Percentiles rank a stretch among this genome's conserved stretches.
Conservation (phyloP, 2,329 filamentous ascomycete species). For the Aspergillus sp. region DNA sequence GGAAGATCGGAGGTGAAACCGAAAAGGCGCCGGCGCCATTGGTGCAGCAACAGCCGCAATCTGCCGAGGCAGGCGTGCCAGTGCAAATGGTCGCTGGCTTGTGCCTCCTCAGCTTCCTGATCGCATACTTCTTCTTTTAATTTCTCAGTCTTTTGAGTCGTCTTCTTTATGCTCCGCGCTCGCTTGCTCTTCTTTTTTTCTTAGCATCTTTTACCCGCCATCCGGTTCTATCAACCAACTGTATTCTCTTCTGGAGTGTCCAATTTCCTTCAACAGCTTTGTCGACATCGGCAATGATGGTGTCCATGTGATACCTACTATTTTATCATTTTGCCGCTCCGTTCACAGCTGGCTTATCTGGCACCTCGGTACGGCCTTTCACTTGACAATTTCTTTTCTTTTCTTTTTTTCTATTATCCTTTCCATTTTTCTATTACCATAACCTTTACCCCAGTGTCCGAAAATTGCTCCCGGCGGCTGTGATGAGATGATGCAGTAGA, state of each 20-base stretch:
- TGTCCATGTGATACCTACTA: conserved; percentile 9
- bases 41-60: conserved; percentile 58
- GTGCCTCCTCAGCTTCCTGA: conserved; percentile 85
- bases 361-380: conserved; percentile 8
- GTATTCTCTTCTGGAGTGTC: conserved; percentile 29
- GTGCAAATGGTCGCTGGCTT: conserved; percentile 81
- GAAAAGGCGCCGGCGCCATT: conserved; percentile 52
- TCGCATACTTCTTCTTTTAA: conserved; percentile 97
- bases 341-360: conserved; percentile 6
- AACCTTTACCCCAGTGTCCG: neutral
- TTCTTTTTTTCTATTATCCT: conserved; percentile 15
- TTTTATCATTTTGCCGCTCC: conserved; percentile 9
- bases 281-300: conserved; percentile 28
- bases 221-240: conserved; percentile 25
- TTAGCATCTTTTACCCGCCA: conserved; percentile 20
- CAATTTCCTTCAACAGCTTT: conserved; percentile 26
- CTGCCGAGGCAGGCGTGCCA: conserved; percentile 71
- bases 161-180: conserved; percentile 18
- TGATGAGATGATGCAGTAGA: conserved; percentile 21
- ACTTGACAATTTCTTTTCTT: conserved; percentile 17
- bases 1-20: conserved; percentile 65
- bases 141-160: conserved; percentile 12
- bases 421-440: conserved; percentile 16
- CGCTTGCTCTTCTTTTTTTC: conserved; percentile 25
- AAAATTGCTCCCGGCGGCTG: neutral